phyloP scores from a whole-genome alignment of 768 basidiomycete species.

The Clitopilus hobsonii region DNA sequence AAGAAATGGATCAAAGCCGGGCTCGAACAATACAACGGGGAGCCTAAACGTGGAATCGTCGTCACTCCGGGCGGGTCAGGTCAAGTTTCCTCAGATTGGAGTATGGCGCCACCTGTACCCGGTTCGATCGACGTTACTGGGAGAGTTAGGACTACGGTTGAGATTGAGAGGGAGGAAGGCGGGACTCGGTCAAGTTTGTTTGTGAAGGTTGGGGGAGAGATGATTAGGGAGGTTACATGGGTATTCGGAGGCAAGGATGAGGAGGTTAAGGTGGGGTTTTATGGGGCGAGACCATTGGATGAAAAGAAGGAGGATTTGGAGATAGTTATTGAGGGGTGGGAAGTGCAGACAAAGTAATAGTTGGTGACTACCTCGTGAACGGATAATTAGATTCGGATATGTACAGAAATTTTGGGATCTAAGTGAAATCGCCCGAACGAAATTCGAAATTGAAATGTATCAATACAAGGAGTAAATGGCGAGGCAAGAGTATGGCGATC shows the following conservation, averaged over 20 bases:
- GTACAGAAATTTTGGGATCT: too few relatives aligned
- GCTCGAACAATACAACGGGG: conserved; percentile 10
- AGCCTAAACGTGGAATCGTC: conserved; percentile 13
- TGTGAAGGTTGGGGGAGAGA: conserved; percentile 12
- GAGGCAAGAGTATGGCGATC: too few relatives aligned
- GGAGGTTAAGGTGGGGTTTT: conserved; percentile 14
- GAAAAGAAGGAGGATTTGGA: not conserved
- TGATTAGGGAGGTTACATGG: conserved; percentile 16
- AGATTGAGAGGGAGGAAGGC: conserved; percentile 13
- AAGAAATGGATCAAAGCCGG: conserved; percentile 17
- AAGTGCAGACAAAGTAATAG: not conserved
- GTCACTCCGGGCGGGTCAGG: conserved; percentile 7
- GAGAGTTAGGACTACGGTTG: conserved; percentile 8
- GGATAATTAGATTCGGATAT: too few relatives aligned
- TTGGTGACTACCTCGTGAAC: not conserved
- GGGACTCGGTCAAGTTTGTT: conserved; percentile 14
- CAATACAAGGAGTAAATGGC: too few relatives aligned
- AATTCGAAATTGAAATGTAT: too few relatives aligned
- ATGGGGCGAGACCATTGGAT: conserved; percentile 9
- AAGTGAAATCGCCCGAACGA: too few relatives aligned
- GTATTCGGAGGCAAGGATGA: conserved; percentile 10
- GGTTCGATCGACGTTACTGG: conserved; percentile 2
- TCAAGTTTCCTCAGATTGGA: conserved; percentile 14
- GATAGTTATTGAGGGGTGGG: not conserved
- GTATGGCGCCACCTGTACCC: conserved; percentile 11